Evolutionary conservation across 129 eudicot species (phyloP), one percentile per base, ranked within the genome.

Genomic region (Kitagawia praeruptora): DNA sequence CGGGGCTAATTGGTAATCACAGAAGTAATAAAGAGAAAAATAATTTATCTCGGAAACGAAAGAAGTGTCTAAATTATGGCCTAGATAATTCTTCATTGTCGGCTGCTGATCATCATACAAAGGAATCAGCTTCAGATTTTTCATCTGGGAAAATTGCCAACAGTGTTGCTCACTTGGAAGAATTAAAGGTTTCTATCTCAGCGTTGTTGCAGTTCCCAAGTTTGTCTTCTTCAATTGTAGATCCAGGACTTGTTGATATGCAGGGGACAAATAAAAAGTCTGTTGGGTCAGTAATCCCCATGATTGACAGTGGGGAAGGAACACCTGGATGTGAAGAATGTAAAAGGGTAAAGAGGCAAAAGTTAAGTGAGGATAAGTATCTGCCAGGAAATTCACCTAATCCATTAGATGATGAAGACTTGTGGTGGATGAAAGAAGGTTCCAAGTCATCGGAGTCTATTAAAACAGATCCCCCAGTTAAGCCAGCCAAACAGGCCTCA

Each of bases 281-380:
- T 63, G 47, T 61, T 38, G 87, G 84, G 73, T 83, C 83, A 48
- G 70, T 46, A 41, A 47, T 53, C 54, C 70, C 48, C 46, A 70
- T 61, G 72, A 75, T n/a, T 14, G 96, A 83, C 66, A 28, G 66
- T n/a, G 82, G 86, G 58, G 98, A 92, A 81, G 96, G 89, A 84
- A 85, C 97, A 78, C 93, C 93, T 39, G 97, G 91, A 53, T 96
- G 99, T 75, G 97, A 96, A 86, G 99, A 96, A 85, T 96, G 99
- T 80, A 89, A 90, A 84, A 89, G 88, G 74, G 86, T 79, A 10
- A 96, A 92, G 81, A 86, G 90, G 80, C 99, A 90, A 85, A 96
- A 89, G 70, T 51, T 89, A 42, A 86, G 89, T 12, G 98, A 96
- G 70, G 99, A 89, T 46, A 83, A 81, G 79, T 81, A 87, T 77